A percentile compares a stretch with the other conserved stretches of the same genome.
Conservation (phyloP, 2,329 filamentous ascomycete genomes). For the Pseudogymnoascus sp. region DNA sequence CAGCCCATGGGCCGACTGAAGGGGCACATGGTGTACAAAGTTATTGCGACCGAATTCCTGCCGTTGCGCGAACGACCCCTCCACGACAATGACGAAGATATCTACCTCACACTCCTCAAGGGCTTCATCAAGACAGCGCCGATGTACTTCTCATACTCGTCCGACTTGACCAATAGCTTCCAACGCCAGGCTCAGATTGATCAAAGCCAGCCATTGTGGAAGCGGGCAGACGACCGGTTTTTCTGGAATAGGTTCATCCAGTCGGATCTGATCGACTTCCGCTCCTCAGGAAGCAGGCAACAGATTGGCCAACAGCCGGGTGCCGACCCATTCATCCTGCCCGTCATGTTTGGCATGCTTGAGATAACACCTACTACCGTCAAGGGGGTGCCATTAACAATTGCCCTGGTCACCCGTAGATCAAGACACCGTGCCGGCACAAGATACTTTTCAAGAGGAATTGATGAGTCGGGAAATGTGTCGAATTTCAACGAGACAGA, state of each 20-base stretch:
- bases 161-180: constrained; percentile 94
- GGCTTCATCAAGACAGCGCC: constrained; percentile 73
- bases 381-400: constrained; percentile 75
- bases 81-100: constrained; percentile 89
- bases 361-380: constrained; percentile 81
- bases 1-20: constrained; percentile 84
- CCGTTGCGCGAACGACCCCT: constrained; percentile 87
- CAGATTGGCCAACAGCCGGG: constrained; percentile 63
- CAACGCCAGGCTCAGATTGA: constrained; percentile 82
- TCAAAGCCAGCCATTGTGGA: constrained; percentile 69
- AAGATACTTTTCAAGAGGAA: constrained; percentile 86
- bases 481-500: constrained; percentile 99
- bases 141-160: constrained; percentile 97
- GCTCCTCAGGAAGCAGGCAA: constrained; percentile 53
- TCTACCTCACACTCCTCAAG: constrained; percentile 75
- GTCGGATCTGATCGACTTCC: constrained; percentile 84
- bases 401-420: constrained; percentile 79
- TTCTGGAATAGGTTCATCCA: constrained; percentile 97
- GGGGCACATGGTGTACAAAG: constrained; percentile 93
- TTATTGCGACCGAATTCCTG: constrained; percentile 83
- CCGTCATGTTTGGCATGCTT: constrained; percentile 93
- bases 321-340: constrained; percentile 85
- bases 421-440: constrained; percentile 86
- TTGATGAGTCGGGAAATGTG: constrained; percentile 90
- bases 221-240: constrained; percentile 89